These are phyloP conservation scores for Scedosporium boydii DNA, from an alignment of 2,329 filamentous ascomycete genomes.

Conservation along the genomic window DNA sequence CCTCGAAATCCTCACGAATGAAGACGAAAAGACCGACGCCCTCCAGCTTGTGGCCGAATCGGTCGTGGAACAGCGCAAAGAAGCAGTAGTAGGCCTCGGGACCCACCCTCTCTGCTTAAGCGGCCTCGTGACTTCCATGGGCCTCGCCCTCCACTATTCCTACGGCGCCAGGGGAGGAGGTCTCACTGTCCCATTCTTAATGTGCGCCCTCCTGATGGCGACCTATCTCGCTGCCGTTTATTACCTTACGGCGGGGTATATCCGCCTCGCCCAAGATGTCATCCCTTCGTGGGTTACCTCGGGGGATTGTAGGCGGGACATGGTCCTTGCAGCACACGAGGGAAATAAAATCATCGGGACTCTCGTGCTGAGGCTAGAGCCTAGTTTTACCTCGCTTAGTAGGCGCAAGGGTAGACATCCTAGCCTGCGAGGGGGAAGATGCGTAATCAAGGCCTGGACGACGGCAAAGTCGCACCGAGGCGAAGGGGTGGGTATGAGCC, in stretches of 20 bases:
- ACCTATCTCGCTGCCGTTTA: constrained; percentile 52
- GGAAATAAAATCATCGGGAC: constrained; percentile 62
- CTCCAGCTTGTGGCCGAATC: constrained; percentile 70
- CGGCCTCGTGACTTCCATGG: constrained; percentile 28
- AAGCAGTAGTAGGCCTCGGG: constrained; percentile 53
- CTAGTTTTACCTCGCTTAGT: constrained; percentile 11
- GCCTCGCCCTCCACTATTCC: constrained; percentile 31
- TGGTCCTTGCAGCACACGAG: constrained; percentile 56
- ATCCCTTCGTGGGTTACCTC: constrained; percentile 50
- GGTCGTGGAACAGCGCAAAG: constrained; percentile 71
- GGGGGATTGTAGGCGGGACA: constrained; percentile 35
- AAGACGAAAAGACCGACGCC: constrained; percentile 54
- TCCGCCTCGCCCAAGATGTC: constrained; percentile 50
- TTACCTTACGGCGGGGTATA: constrained; percentile 51
- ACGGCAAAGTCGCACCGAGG: constrained; percentile 59
- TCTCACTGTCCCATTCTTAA: constrained; percentile 60
- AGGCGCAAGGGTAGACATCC: constrained; percentile 9
- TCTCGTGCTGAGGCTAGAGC: constrained; percentile 57
- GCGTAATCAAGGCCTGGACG: constrained; percentile 75
- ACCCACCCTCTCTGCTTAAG: constrained; percentile 48
- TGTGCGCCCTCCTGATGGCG: constrained; percentile 53
- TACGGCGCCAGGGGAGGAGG: constrained; percentile 46
- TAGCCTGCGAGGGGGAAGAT: constrained; percentile 37
- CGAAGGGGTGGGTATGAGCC: constrained; percentile 60
- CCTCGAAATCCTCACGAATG: constrained; percentile 41